Base-by-base conservation (phyloP, 2,329 filamentous ascomycete genomes). In the Paracoccidioides brasiliensis region DNA sequence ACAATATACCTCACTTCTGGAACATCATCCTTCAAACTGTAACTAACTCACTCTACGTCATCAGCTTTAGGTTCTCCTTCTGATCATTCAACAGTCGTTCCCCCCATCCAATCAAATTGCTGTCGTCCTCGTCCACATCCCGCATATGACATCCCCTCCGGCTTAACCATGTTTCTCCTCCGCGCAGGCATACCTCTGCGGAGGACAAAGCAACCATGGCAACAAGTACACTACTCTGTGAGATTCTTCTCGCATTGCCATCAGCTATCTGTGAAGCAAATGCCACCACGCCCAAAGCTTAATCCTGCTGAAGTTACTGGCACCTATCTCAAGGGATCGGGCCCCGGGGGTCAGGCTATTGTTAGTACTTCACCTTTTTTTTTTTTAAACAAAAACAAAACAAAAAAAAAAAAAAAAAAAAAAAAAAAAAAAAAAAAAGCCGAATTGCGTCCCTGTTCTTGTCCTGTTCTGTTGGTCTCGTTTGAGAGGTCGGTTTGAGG, bases 311-410 rank as follows among this genome's bases (percentile, higher is more conserved):
- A 96, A 53, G 82, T 97, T 62, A 83, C 85, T 56, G 88, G 96
- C 66, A 80, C 79, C 44, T 97, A 94, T 72, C 78, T 98, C 58
- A 95, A 93, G 69, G 93, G 93, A 64, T 87, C 82, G 63, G 93
- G 93, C 1, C 91, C 93, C 0, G 93, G 93, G 30, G 93, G 93
- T 0, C 93, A 98, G 69, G 96, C 96, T 70, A 97, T 97, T 74
- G 85, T 89, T 72, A 54, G 75, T 68, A 10, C 14, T 7, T 32
- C 22, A 30, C n/a, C 15, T 33, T 7, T 45, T 10, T 55, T 8
- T 42, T 14, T 22, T 32, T 35, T 35, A 30, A 35, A n/a, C n/a
- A n/a, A n/a, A n/a, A n/a, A n/a, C n/a, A n/a, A n/a, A n/a, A n/a
- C n/a, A n/a, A n/a, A n/a, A n/a, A n/a, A n/a, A n/a, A n/a, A n/a